Conservation (phyloP, 169 alveolate genomes). For the Plasmodium yoelii region DNA sequence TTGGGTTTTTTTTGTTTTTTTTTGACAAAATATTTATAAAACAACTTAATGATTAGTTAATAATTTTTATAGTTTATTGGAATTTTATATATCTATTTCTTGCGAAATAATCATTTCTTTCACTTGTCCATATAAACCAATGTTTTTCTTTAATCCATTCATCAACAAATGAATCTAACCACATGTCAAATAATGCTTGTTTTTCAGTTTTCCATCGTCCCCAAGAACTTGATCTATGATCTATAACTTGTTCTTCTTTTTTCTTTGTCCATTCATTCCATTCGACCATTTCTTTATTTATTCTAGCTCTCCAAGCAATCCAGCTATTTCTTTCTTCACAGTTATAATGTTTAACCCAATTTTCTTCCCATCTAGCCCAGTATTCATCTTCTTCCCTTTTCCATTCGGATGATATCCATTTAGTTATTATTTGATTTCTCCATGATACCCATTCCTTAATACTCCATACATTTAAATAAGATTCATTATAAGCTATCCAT, state of each 20-base stretch:
- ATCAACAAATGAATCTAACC: constrained; percentile 15
- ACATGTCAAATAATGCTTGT: constrained; percentile 7
- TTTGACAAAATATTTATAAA: too few relatives aligned
- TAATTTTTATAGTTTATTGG: background rate
- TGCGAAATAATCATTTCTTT: constrained; percentile 1
- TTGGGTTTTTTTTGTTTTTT: too few relatives aligned
- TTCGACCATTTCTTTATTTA: constrained; percentile 29
- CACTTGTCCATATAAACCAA: constrained; percentile 37
- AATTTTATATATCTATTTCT: background rate
- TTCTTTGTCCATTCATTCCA: constrained; percentile 32
- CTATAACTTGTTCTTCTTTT: constrained; percentile 18
- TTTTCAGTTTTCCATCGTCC: constrained; percentile 21
- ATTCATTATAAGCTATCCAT: constrained; percentile 11
- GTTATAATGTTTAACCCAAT: constrained; percentile 6
- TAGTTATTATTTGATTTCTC: constrained; percentile 15
- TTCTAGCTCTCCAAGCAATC: constrained; percentile 23
- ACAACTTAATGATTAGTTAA: too few relatives aligned
- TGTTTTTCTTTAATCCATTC: constrained; percentile 20
- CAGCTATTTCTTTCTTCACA: constrained; percentile 11
- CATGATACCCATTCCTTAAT: constrained; percentile 25
- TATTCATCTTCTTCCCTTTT: constrained; percentile 27
- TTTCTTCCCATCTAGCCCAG: constrained; percentile 44
- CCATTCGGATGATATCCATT: constrained; percentile 23
- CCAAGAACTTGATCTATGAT: constrained; percentile 5
- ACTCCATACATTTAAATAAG: constrained; percentile 42